Evolutionary conservation across 257 asterid genomes (phyloP).

Genomic region (Jaltomata sinuosa): DNA sequence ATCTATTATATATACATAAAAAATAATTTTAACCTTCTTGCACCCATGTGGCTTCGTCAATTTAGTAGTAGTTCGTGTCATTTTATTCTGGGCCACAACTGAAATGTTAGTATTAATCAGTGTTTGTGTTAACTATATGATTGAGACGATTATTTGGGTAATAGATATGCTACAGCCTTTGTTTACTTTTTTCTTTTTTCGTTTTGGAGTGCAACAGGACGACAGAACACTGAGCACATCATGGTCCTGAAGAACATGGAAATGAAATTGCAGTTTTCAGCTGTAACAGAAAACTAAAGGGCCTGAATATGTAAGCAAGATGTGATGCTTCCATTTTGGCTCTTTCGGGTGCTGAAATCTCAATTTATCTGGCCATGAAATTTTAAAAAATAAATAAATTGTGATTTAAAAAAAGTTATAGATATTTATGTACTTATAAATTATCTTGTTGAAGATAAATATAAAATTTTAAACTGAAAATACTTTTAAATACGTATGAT

Average conservation of each 20-base stretch:
- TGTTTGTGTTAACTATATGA: background rate
- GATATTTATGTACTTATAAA: too few species aligned
- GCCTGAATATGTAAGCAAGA: background rate
- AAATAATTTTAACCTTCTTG: too few species aligned
- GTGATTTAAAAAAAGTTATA: background rate
- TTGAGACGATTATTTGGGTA: background rate
- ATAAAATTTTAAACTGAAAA: too few species aligned
- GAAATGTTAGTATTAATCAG: background rate
- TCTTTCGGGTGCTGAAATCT: background rate
- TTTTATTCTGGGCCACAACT: background rate
- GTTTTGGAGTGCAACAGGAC: background rate
- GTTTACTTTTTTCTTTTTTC: background rate
- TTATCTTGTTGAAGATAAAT: too few species aligned
- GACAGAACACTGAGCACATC: background rate
- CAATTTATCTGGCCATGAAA: background rate
- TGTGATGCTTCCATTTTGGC: background rate
- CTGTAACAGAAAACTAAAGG: background rate
- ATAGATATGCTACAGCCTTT: background rate
- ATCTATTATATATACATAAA: too few species aligned
- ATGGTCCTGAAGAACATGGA: constrained; percentile 1
- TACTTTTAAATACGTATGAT: too few species aligned
- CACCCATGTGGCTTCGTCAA: too few species aligned
- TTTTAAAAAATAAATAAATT: background rate
- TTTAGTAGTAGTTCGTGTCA: background rate
- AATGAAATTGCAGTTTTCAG: background rate